These are phyloP conservation scores for Aspergillus kassunensis DNA, from an alignment of 495 filamentous ascomycete species.

Conservation along the genomic window DNA sequence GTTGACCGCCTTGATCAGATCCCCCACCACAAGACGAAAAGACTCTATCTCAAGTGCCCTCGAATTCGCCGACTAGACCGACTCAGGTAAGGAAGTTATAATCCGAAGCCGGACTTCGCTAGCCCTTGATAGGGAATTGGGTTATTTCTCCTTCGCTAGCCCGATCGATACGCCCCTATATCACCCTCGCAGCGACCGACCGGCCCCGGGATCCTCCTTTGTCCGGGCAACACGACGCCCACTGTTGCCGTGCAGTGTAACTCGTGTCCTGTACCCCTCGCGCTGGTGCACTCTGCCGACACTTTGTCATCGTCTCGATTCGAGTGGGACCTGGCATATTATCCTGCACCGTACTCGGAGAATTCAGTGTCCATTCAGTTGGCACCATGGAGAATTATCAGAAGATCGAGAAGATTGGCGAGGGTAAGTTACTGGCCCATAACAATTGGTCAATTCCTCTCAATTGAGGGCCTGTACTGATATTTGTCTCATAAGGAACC, in stretches of 20 bases:
- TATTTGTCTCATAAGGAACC: slow-evolving; percentile 53
- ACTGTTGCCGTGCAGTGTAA: slow-evolving; percentile 12
- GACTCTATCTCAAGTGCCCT: slow-evolving; percentile 5
- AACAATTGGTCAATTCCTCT: neutral
- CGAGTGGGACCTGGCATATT: neutral
- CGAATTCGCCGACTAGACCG: slow-evolving; percentile 9
- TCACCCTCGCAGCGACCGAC: slow-evolving; percentile 13
- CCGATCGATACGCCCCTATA: neutral
- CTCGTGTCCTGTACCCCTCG: slow-evolving; percentile 19
- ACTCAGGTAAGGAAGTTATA: slow-evolving; percentile 13
- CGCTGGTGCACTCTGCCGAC: slow-evolving; percentile 7
- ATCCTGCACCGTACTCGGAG: slow-evolving; percentile 9
- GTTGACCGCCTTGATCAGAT: slow-evolving; percentile 27
- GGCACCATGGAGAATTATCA: slow-evolving; percentile 94
- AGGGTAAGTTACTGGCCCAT: slow-evolving; percentile 58
- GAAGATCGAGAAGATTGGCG: slow-evolving; percentile 99
- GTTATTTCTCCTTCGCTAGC: neutral
- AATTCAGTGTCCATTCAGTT: neutral
- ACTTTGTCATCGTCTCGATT: neutral
- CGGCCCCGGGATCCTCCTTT: slow-evolving; percentile 18
- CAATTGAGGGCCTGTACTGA: neutral
- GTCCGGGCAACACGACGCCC: slow-evolving; percentile 17
- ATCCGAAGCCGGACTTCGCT: neutral
- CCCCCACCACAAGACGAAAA: slow-evolving; percentile 19
- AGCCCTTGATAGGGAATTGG: slow-evolving; percentile 12